Base-by-base conservation (phyloP, 306 rosid species). In the Macrotyloma uniflorum region DNA sequence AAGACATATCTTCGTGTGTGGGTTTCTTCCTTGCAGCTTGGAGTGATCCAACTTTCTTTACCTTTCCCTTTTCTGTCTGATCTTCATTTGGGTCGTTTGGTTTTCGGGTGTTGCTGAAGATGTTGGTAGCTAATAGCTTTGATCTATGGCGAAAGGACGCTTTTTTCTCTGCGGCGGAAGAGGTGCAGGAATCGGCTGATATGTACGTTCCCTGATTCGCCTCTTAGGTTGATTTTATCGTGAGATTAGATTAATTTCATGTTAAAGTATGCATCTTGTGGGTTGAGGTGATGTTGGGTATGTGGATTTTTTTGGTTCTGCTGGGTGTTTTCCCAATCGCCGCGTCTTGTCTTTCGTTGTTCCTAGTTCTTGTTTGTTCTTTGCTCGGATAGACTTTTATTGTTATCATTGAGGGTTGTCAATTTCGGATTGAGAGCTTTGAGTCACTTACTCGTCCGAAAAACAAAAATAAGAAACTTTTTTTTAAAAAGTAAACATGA, bases 181-280 rank as follows among this genome's bases (percentile, higher is more conserved):
- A 91, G 88, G 98, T 95, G 53, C 99, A 95, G 85, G 99, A 95
- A 88, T 95, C 99, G 12, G 93, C 98, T 74, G 99, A 95, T 64
- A 87, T 84, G 99, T 95, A 86, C 55, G 96, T 62, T 82, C 43
- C 26, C 6, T 2, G 6, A 51, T 72, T 15, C 35, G 10, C 30
- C 20, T 57, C 76, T 19, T n/a, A 8, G 2, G 18, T 70, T 45
- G 7, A 22, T 66, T 61, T 61, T 12, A 58, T 30, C 12, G 14
- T 18, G 69, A 43, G 57, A 55, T 85, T 61, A 22, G 64, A 22
- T 53, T 54, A 75, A 67, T 77, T 53, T 10, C 6, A 3, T 53
- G 59, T 20, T 53, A 19, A 20, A 53, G 26, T 8, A 8, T 20
- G 28, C 59, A 20, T 53, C 59, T 53, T 76, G 8, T 35, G 38